Percentiles rank a stretch among this genome's conserved stretches.
These are phyloP conservation scores for Tilletia caries DNA, from an alignment of 1,284 basidiomycete species.

Conservation along the genomic window DNA sequence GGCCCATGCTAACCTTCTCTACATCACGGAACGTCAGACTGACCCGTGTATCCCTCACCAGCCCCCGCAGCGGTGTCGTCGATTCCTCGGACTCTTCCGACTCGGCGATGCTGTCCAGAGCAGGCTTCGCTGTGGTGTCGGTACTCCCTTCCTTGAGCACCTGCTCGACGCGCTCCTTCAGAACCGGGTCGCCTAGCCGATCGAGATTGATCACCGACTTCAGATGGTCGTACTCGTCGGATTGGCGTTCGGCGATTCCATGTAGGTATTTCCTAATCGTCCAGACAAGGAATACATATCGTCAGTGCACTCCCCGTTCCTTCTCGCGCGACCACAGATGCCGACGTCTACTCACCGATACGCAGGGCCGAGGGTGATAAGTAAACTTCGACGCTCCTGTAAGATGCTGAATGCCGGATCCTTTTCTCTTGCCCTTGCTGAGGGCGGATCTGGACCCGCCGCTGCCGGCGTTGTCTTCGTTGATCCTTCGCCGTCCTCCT, in stretches of 20 bases:
- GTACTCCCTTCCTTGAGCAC: neutral
- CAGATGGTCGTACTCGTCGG: constrained; percentile 31
- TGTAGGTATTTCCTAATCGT: constrained; percentile 35
- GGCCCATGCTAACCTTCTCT: constrained; percentile 44
- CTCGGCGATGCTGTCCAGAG: neutral
- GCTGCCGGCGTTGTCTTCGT: constrained; percentile 16
- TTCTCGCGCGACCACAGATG: neutral
- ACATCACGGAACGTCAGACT: constrained; percentile 87
- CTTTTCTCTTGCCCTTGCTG: constrained; percentile 53
- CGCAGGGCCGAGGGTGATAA: constrained; percentile 42
- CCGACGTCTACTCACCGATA: constrained; percentile 35
- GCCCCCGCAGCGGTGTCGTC: constrained; percentile 54
- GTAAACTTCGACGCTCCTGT: constrained; percentile 47
- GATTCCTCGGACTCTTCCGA: neutral
- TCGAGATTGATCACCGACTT: constrained; percentile 30
- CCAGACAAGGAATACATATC: neutral
- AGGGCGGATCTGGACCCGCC: constrained; percentile 55
- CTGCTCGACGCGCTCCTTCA: neutral
- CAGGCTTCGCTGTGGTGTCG: neutral
- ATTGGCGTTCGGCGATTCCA: constrained; percentile 58
- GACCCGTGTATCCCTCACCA: constrained; percentile 66
- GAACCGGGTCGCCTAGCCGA: constrained; percentile 21
- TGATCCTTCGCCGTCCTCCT: constrained; percentile 32
- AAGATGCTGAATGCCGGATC: constrained; percentile 44
- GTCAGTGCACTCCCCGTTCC: neutral